Conservation (phyloP, 2,329 filamentous ascomycete genomes). For the Colletotrichum sp. region DNA sequence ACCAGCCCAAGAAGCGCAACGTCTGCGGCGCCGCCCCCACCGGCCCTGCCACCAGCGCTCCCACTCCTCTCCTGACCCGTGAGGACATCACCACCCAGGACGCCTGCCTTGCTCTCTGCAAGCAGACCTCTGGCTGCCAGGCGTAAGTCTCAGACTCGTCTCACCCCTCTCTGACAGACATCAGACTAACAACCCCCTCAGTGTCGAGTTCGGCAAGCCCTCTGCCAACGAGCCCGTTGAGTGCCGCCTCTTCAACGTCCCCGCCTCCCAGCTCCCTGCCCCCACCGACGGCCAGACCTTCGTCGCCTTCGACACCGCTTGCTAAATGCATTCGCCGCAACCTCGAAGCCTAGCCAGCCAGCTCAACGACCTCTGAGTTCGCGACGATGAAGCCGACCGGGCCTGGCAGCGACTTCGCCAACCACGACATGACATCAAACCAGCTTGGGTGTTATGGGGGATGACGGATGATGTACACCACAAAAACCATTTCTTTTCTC, state of each 20-base stretch:
- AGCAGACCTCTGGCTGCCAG: slow-evolving; percentile 26
- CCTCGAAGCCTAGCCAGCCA: neutral
- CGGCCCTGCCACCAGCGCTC: neutral
- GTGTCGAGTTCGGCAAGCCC: slow-evolving; percentile 30
- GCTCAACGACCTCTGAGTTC: neutral
- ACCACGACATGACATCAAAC: neutral
- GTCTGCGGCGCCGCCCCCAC: slow-evolving; percentile 12
- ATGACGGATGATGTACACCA: neutral
- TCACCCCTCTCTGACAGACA: neutral
- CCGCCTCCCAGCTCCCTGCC: slow-evolving; percentile 10
- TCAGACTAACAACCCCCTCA: neutral
- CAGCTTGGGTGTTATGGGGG: neutral
- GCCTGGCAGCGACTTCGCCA: neutral
- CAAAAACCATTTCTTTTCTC: neutral
- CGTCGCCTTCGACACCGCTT: slow-evolving; percentile 5
- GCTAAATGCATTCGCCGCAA: neutral
- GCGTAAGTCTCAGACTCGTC: neutral
- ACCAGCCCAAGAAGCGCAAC: neutral
- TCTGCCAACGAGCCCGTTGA: neutral
- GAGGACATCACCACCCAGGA: slow-evolving; percentile 9
- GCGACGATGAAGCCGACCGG: neutral
- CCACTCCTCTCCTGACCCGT: neutral
- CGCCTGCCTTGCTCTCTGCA: slow-evolving; percentile 14
- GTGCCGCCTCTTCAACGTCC: slow-evolving; percentile 15
- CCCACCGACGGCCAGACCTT: slow-evolving; percentile 11